phyloP scores from a whole-genome alignment of 2,329 filamentous ascomycete species.

The Mariannaea sp. region DNA sequence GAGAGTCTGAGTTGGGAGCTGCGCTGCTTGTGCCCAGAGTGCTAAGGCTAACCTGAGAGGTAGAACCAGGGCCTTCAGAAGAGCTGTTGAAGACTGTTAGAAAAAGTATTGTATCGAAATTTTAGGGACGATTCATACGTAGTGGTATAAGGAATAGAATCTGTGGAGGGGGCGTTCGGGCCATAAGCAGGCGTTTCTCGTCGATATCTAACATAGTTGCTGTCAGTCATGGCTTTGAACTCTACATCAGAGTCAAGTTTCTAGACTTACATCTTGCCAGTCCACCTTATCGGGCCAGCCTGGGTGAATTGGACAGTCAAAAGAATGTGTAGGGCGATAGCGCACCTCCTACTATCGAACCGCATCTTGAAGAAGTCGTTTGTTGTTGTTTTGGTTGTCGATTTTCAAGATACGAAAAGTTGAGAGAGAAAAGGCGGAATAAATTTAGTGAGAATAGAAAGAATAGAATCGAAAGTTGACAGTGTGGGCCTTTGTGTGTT shows the following conservation, averaged over 20 bases:
- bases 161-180: constrained; percentile 21
- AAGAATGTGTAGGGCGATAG: constrained; percentile 36
- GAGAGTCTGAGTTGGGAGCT: constrained; percentile 12
- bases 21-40: constrained; percentile 29
- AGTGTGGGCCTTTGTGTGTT: constrained; percentile 8
- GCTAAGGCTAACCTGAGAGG: constrained; percentile 23
- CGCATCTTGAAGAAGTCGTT: constrained; percentile 31
- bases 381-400: not conserved
- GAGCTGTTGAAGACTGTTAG: constrained; percentile 26
- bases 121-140: constrained; percentile 19
- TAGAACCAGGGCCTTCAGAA: constrained; percentile 21
- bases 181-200: constrained; percentile 28
- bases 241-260: not conserved
- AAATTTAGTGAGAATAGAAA: too few relatives aligned
- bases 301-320: constrained; percentile 37
- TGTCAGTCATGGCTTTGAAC: constrained; percentile 22
- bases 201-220: constrained; percentile 21
- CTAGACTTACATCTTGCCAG: constrained; percentile 39
- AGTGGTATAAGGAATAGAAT: constrained; percentile 26
- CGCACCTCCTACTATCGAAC: constrained; percentile 25
- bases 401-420: not conserved
- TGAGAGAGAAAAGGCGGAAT: not conserved
- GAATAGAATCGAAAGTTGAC: constrained; percentile 8
- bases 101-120: not conserved
- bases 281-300: constrained; percentile 45